These are phyloP conservation scores for Cryptosporidium muris DNA, from an alignment of 169 alveolate species.

Conservation along the genomic window DNA sequence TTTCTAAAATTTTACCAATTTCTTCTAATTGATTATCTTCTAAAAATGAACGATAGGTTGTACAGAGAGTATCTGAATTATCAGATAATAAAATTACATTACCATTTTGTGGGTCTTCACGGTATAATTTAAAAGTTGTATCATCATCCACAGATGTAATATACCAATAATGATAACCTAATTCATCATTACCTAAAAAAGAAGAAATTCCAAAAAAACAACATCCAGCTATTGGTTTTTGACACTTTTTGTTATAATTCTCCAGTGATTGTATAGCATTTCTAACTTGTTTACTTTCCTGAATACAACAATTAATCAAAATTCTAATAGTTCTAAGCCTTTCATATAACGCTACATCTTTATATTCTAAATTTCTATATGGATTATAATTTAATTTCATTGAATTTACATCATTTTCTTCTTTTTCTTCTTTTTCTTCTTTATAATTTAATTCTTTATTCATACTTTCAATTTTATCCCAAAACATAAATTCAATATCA, in stretches of 20 bases:
- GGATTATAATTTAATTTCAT: constrained; percentile 37
- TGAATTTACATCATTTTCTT: not conserved
- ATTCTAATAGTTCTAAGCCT: constrained; percentile 59
- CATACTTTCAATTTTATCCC: constrained; percentile 17
- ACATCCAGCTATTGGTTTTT: constrained; percentile 26
- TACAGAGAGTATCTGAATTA: constrained; percentile 64
- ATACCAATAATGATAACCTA: constrained; percentile 58
- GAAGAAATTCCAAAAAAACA: constrained; percentile 63
- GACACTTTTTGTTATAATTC: constrained; percentile 23
- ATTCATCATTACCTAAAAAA: constrained; percentile 31
- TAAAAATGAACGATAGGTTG: constrained; percentile 25
- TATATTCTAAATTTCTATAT: constrained; percentile 61
- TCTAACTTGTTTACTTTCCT: constrained; percentile 56
- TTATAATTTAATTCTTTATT: not conserved
- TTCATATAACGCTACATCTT: constrained; percentile 28
- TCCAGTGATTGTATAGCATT: constrained; percentile 38
- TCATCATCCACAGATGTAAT: constrained; percentile 60
- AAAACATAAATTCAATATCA: constrained; percentile 40
- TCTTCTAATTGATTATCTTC: constrained; percentile 17
- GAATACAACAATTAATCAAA: constrained; percentile 50
- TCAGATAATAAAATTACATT: constrained; percentile 38
- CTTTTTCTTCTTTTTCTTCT: not conserved
- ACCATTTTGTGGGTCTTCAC: constrained; percentile 33
- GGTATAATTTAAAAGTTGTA: constrained; percentile 25
- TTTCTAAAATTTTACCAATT: constrained; percentile 40